A percentile compares a stretch with the other conserved stretches of the same genome.
phyloP scores from a whole-genome alignment of 163 green algal genomes.

The Scenedesmus sp. region DNA sequence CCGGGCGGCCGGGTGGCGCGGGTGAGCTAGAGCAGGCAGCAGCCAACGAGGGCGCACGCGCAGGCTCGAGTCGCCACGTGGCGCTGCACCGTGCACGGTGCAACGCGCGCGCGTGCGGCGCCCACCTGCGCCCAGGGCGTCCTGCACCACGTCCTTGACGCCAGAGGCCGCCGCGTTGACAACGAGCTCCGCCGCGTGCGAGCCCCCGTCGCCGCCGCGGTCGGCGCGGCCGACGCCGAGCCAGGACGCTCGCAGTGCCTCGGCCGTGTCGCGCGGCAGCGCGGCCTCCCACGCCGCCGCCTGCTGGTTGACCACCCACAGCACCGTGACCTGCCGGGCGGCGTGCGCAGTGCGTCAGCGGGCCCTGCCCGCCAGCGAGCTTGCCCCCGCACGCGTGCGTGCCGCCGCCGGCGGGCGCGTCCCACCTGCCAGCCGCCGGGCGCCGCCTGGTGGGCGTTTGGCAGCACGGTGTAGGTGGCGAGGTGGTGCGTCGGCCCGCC shows the following conservation, averaged over 20 bases:
- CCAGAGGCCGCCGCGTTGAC: not conserved
- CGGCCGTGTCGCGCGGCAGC: slow-evolving; percentile 18
- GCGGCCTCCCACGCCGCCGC: slow-evolving; percentile 23
- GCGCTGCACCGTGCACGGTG: not conserved
- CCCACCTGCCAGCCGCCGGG: slow-evolving; percentile 32
- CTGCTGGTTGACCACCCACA: slow-evolving; percentile 53
- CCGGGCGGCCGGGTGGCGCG: no score
- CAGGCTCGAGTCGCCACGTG: not conserved
- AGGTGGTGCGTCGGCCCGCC: slow-evolving; percentile 23
- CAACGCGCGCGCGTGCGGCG: not conserved
- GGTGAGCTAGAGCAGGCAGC: not conserved
- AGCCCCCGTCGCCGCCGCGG: not conserved
- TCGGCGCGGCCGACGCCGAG: not conserved
- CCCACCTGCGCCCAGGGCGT: not conserved
- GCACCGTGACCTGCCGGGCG: slow-evolving; percentile 46
- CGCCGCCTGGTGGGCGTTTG: slow-evolving; percentile 21
- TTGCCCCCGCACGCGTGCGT: not conserved
- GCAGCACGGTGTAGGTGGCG: slow-evolving; percentile 12
- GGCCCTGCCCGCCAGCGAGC: not conserved
- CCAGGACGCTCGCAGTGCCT: not conserved
- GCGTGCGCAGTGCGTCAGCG: not conserved
- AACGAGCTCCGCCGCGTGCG: not conserved
- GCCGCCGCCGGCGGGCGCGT: not conserved
- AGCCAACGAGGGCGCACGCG: not conserved
- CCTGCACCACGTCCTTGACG: not conserved